phyloP scores from a whole-genome alignment of 2,329 filamentous ascomycete species.

The Magnaporthiopsis poae region DNA sequence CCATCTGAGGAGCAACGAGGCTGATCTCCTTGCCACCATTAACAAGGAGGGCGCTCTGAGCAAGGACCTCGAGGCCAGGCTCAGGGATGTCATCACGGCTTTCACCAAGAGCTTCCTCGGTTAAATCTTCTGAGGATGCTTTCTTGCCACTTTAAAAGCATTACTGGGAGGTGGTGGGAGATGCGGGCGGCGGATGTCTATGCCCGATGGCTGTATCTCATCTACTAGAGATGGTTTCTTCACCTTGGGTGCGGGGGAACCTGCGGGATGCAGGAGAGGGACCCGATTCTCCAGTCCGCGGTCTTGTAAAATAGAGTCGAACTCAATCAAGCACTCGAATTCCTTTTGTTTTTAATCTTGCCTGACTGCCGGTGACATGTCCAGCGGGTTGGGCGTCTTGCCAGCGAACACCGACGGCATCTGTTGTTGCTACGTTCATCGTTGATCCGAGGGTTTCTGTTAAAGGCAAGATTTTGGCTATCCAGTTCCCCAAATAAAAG shows the following conservation, averaged over 20 bases:
- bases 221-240: slow-evolving; percentile 8
- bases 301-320: slow-evolving; percentile 55
- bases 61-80: slow-evolving; percentile 81
- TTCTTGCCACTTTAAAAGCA: slow-evolving; percentile 21
- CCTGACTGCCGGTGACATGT: background rate
- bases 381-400: background rate
- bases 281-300: slow-evolving; percentile 37
- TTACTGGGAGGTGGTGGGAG: slow-evolving; percentile 16
- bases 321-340: slow-evolving; percentile 52
- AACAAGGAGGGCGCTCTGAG: slow-evolving; percentile 92
- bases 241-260: slow-evolving; percentile 36
- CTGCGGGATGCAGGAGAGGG: slow-evolving; percentile 34
- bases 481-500: too few relatives aligned
- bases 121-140: slow-evolving; percentile 31
- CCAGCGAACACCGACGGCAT: background rate
- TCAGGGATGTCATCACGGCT: slow-evolving; percentile 63
- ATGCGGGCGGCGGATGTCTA: slow-evolving; percentile 20
- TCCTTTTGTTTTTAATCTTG: slow-evolving; percentile 41
- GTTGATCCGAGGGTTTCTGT: background rate
- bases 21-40: slow-evolving; percentile 72
- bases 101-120: slow-evolving; percentile 90
- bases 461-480: background rate
- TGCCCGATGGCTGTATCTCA: slow-evolving; percentile 16
- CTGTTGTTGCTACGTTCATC: background rate
- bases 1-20: slow-evolving; percentile 85